Conservation (phyloP, 1,284 basidiomycete genomes). For the Rhodotorula sp. region DNA sequence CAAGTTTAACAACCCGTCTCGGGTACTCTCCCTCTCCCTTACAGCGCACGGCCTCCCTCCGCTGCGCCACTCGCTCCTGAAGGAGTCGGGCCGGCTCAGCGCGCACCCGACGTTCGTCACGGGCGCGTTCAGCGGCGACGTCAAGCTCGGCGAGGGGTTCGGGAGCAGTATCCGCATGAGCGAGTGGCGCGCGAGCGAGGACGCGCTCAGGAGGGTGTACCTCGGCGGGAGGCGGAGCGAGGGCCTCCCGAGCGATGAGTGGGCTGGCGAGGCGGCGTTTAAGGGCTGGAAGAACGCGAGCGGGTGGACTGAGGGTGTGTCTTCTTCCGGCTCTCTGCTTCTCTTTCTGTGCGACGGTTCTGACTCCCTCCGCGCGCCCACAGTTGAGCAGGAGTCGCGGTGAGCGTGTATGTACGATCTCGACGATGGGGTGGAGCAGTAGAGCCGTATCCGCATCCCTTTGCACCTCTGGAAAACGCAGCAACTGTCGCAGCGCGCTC, state of each 20-base stretch:
- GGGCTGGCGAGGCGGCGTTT: slow-evolving; percentile 8
- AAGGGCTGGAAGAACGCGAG: slow-evolving; percentile 17
- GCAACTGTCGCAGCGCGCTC: neutral
- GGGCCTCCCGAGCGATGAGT: slow-evolving; percentile 29
- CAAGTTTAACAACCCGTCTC: slow-evolving; percentile 65
- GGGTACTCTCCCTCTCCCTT: slow-evolving; percentile 49
- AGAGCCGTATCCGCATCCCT: neutral
- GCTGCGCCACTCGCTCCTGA: slow-evolving; percentile 65
- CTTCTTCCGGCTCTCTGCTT: neutral
- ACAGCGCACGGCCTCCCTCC: slow-evolving; percentile 46
- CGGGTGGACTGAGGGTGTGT: slow-evolving; percentile 21
- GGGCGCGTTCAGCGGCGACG: slow-evolving; percentile 81
- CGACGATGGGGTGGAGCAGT: neutral
- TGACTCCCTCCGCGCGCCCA: neutral
- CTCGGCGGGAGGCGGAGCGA: slow-evolving; percentile 27
- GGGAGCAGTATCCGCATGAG: slow-evolving; percentile 94
- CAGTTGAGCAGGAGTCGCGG: slow-evolving; percentile 14
- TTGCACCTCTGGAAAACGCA: neutral
- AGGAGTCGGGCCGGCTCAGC: slow-evolving; percentile 86
- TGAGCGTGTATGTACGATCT: neutral
- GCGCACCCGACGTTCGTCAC: slow-evolving; percentile 91
- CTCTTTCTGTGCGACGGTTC: neutral
- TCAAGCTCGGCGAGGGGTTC: slow-evolving; percentile 90
- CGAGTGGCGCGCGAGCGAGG: slow-evolving; percentile 74
- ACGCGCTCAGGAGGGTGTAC: slow-evolving; percentile 45